These are phyloP conservation scores for Phaffia tasmanica DNA, from an alignment of 768 basidiomycete genomes.

Conservation along the genomic window DNA sequence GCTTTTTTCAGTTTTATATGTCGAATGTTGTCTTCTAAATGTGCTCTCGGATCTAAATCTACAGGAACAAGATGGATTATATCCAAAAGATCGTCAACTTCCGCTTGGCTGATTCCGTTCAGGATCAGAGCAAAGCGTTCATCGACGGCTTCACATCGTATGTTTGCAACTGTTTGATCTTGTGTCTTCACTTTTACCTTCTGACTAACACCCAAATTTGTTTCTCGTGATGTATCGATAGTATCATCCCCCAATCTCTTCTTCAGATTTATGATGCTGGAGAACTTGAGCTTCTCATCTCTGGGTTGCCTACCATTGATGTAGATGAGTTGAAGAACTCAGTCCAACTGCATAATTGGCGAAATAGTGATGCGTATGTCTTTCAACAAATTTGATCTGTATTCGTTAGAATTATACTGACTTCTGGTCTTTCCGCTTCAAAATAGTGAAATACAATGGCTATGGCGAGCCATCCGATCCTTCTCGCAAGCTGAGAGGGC, in stretches of 20 bases:
- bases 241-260: conserved; percentile 87
- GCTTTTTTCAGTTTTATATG: neutral
- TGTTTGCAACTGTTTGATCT: conserved; percentile 6
- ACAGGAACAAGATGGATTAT: conserved; percentile 77
- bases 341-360: conserved; percentile 35
- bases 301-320: conserved; percentile 96
- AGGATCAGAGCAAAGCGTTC: conserved; percentile 85
- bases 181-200: neutral
- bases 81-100: conserved; percentile 59
- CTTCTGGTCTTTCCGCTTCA: neutral
- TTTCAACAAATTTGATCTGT: neutral
- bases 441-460: conserved; percentile 77
- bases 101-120: conserved; percentile 82
- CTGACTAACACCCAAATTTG: neutral
- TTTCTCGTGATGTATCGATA: conserved; percentile 1
- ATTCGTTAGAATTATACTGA: neutral
- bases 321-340: conserved; percentile 59
- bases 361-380: conserved; percentile 48
- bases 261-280: conserved; percentile 54
- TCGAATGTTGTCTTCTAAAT: neutral
- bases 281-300: conserved; percentile 85
- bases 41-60: neutral
- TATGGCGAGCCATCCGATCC: conserved; percentile 96
- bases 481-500: conserved; percentile 95
- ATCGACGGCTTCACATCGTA: conserved; percentile 81